phyloP scores from a whole-genome alignment of 805 yeast species.

The Kregervanrija fluxuum region DNA sequence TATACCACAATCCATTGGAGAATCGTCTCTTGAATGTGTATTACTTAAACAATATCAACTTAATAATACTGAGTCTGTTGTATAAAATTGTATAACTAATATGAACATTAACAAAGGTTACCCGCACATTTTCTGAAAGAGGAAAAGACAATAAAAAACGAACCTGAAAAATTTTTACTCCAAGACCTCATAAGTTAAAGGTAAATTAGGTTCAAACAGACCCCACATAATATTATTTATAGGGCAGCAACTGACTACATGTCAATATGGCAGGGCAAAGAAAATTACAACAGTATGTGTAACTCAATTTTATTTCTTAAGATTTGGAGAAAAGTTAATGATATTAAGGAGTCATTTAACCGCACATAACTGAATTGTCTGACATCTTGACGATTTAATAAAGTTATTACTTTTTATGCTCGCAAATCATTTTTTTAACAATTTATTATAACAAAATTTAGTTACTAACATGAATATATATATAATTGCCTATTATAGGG shows the following conservation, averaged over 20 bases:
- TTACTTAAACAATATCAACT: constrained; percentile 53
- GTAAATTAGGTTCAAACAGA: no score
- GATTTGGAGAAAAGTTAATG: background rate
- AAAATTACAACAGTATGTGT: constrained; percentile 32
- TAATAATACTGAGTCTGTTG: no score
- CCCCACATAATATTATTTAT: no score
- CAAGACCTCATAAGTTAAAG: no score
- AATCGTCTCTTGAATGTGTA: constrained; percentile 65
- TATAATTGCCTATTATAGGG: constrained; percentile 24
- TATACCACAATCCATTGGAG: constrained; percentile 35
- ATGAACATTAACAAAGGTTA: no score
- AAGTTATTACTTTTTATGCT: no score
- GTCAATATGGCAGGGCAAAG: constrained; percentile 29
- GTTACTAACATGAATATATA: background rate
- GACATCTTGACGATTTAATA: no score
- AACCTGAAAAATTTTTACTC: no score
- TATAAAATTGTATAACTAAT: no score
- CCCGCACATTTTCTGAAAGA: no score
- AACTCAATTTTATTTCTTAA: background rate
- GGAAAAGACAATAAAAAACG: no score
- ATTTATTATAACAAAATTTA: no score
- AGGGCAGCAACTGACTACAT: background rate
- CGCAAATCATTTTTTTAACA: background rate
- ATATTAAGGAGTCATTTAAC: background rate
- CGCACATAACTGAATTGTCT: background rate